Evolutionary conservation across 2,329 filamentous ascomycete species (phyloP).

Genomic region (Botrytis squamosa): DNA sequence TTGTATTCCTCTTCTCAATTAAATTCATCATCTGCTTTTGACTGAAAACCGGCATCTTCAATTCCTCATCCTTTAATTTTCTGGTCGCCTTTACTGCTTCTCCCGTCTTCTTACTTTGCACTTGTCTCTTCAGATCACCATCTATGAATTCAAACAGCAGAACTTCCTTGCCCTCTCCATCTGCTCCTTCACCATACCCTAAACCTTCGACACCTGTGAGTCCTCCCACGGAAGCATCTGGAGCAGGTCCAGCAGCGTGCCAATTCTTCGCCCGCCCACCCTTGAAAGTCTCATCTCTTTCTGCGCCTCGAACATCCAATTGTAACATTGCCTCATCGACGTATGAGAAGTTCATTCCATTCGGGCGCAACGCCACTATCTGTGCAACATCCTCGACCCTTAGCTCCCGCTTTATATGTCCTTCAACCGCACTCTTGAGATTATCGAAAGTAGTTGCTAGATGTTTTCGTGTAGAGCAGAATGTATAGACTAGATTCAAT

Average conservation of each 20-base stretch:
- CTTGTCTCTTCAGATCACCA: constrained; percentile 82
- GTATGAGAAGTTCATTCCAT: constrained; percentile 78
- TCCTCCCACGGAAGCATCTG: constrained; percentile 58
- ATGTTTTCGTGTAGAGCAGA: constrained; percentile 90
- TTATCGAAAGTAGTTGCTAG: constrained; percentile 89
- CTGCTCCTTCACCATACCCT: constrained; percentile 35
- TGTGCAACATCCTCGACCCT: constrained; percentile 76
- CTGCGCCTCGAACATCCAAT: constrained; percentile 70
- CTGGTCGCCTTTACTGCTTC: constrained; percentile 66
- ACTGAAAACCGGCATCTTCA: constrained; percentile 90
- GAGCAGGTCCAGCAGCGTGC: constrained; percentile 49
- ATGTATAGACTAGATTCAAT: constrained; percentile 90
- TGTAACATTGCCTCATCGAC: constrained; percentile 82
- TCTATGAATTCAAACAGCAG: constrained; percentile 92
- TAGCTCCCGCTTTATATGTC: constrained; percentile 71
- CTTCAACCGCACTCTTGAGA: constrained; percentile 80
- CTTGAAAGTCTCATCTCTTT: constrained; percentile 63
- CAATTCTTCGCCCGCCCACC: constrained; percentile 53
- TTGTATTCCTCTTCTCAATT: constrained; percentile 85
- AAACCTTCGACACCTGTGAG: constrained; percentile 51
- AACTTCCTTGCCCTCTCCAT: constrained; percentile 59
- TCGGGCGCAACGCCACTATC: constrained; percentile 74
- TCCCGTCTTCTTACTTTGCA: constrained; percentile 68
- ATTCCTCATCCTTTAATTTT: constrained; percentile 70
- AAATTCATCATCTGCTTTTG: constrained; percentile 87